These are phyloP conservation scores for Salix suchowensis DNA, from an alignment of 345 rosid species.

Conservation along the genomic window DNA sequence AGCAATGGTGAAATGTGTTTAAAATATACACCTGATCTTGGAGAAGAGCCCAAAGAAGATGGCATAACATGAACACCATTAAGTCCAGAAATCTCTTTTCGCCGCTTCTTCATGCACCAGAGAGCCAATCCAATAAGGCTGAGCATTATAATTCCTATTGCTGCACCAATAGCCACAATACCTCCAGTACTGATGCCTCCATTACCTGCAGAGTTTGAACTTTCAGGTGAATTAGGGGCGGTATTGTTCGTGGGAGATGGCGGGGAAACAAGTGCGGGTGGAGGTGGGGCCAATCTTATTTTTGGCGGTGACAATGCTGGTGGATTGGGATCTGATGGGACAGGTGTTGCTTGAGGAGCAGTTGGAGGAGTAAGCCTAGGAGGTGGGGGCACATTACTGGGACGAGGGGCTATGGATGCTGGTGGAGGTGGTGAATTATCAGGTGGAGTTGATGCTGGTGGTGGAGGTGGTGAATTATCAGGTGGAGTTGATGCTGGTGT, in stretches of 20 bases:
- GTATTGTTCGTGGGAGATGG: conserved; percentile 26
- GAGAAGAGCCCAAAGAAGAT: conserved; percentile 51
- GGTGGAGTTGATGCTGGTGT: background rate
- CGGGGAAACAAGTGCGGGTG: conserved; percentile 23
- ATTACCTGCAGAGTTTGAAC: conserved; percentile 22
- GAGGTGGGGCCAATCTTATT: conserved; percentile 34
- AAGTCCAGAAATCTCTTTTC: conserved; percentile 39
- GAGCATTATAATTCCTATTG: conserved; percentile 48
- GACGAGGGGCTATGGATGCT: conserved; percentile 15
- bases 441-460: conserved; percentile 21
- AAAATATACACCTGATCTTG: conserved; percentile 55
- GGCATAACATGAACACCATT: conserved; percentile 65
- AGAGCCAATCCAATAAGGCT: conserved; percentile 47
- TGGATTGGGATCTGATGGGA: conserved; percentile 38
- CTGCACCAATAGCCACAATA: conserved; percentile 49
- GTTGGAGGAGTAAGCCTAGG: conserved; percentile 25
- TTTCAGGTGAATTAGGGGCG: conserved; percentile 30
- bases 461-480: no score
- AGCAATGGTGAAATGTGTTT: background rate
- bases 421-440: conserved; percentile 27
- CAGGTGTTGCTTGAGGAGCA: conserved; percentile 29
- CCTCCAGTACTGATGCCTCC: conserved; percentile 36
- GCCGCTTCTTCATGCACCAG: conserved; percentile 58
- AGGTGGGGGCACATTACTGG: conserved; percentile 31
- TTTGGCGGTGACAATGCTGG: conserved; percentile 34